Conservation (phyloP, 495 filamentous ascomycete species). For the Trichoderma gamsii region DNA sequence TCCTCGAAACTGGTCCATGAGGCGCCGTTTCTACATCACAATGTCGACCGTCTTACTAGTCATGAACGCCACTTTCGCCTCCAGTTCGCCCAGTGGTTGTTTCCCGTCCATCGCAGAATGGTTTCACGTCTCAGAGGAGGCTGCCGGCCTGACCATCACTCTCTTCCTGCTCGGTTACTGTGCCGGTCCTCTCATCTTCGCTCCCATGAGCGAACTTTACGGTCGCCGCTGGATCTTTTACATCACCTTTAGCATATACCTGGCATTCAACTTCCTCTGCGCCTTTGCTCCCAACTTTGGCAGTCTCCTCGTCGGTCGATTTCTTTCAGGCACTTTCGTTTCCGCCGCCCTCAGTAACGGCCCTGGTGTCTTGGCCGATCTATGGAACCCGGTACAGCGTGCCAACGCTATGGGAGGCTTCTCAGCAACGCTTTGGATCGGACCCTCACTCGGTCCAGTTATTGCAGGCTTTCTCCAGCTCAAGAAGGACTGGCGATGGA, state of each 20-base stretch:
- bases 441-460: slow-evolving; percentile 50
- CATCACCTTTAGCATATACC: slow-evolving; percentile 37
- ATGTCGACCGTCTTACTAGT: slow-evolving; percentile 40
- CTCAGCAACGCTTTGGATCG: slow-evolving; percentile 35
- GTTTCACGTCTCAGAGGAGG: slow-evolving; percentile 37
- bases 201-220: slow-evolving; percentile 48
- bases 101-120: slow-evolving; percentile 38
- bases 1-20: slow-evolving; percentile 46
- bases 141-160: slow-evolving; percentile 45
- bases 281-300: slow-evolving; percentile 48
- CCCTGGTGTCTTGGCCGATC: slow-evolving; percentile 47
- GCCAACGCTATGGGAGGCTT: slow-evolving; percentile 44
- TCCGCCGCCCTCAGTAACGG: slow-evolving; percentile 44
- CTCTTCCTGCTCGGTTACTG: slow-evolving; percentile 50
- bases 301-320: slow-evolving; percentile 43
- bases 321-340: slow-evolving; percentile 47
- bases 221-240: slow-evolving; percentile 46
- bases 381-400: slow-evolving; percentile 47
- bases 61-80: slow-evolving; percentile 50
- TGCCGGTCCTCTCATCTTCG: slow-evolving; percentile 45
- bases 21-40: slow-evolving; percentile 40
- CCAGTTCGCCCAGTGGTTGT: slow-evolving; percentile 45
- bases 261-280: slow-evolving; percentile 47
- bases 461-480: slow-evolving; percentile 45
- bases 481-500: slow-evolving; percentile 43